Conservation (phyloP, 2,329 filamentous ascomycete species). For the Calcarisporium arbuscula region DNA sequence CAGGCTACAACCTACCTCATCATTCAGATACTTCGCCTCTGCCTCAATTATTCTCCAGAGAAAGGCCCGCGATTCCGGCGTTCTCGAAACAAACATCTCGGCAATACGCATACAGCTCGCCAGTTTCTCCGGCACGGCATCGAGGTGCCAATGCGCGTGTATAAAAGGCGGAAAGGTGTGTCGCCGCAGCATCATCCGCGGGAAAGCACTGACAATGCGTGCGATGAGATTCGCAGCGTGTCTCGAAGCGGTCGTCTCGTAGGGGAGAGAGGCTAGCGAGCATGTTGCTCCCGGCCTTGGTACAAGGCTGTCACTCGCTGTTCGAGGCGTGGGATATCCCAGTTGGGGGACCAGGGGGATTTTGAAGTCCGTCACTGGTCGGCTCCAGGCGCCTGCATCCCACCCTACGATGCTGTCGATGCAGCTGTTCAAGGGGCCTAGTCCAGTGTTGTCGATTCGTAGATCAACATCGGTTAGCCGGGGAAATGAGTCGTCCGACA, state of each 20-base stretch:
- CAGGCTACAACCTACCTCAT: constrained; percentile 11
- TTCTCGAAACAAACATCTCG: constrained; percentile 17
- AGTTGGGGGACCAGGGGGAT: too few relatives aligned
- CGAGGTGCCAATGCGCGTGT: constrained; percentile 18
- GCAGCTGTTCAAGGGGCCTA: too few relatives aligned
- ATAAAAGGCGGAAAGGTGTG: constrained; percentile 25
- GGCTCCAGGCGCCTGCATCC: too few relatives aligned
- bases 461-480: too few relatives aligned
- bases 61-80: constrained; percentile 15
- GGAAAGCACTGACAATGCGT: constrained; percentile 20
- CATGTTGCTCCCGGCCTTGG: neutral
- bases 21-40: constrained; percentile 16
- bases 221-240: constrained; percentile 16
- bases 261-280: constrained; percentile 11
- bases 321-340: neutral
- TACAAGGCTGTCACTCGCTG: neutral
- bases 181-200: constrained; percentile 23
- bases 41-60: constrained; percentile 19
- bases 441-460: too few relatives aligned
- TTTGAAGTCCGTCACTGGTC: too few relatives aligned
- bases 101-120: constrained; percentile 20
- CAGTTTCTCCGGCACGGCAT: constrained; percentile 13
- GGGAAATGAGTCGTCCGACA: too few relatives aligned
- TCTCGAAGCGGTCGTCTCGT: constrained; percentile 5
- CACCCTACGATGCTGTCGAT: too few relatives aligned